Evolutionary conservation across 164 flowering plant genomes (phyloP).

Genomic region (Platanus orientalis): DNA sequence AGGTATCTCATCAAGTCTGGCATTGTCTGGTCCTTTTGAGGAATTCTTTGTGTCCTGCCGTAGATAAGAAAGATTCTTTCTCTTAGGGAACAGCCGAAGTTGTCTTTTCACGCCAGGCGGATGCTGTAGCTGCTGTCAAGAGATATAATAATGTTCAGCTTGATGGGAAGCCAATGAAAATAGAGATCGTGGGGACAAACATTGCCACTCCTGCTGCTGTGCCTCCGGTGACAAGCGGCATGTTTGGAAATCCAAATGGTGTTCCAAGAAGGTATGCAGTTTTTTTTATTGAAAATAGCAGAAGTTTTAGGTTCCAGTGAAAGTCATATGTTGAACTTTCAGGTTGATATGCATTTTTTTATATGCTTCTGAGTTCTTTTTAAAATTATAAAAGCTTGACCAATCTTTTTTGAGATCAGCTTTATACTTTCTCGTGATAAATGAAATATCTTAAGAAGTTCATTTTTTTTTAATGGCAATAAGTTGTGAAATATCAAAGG

Average conservation of each 20-base stretch:
- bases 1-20: slow-evolving; percentile 53
- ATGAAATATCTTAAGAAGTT: no score
- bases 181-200: slow-evolving; percentile 93
- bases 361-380: no score
- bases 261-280: slow-evolving; percentile 41
- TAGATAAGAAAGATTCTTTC: slow-evolving; percentile 23
- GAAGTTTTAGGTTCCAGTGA: no score
- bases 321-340: no score
- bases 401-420: no score
- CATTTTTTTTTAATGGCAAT: no score
- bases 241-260: slow-evolving; percentile 47
- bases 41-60: slow-evolving; percentile 14
- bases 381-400: no score
- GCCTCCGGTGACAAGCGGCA: slow-evolving; percentile 33
- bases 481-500: no score
- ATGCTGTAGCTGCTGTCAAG: slow-evolving; percentile 84
- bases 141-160: slow-evolving; percentile 96
- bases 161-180: slow-evolving; percentile 99
- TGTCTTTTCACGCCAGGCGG: slow-evolving; percentile 59
- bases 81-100: slow-evolving; percentile 89
- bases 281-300: not conserved
- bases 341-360: no score
- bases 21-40: slow-evolving; percentile 15
- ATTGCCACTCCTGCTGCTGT: slow-evolving; percentile 44
- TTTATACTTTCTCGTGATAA: no score